Evolutionary conservation across 768 basidiomycete genomes (phyloP).

Genomic region (Kwoniella sp.): DNA sequence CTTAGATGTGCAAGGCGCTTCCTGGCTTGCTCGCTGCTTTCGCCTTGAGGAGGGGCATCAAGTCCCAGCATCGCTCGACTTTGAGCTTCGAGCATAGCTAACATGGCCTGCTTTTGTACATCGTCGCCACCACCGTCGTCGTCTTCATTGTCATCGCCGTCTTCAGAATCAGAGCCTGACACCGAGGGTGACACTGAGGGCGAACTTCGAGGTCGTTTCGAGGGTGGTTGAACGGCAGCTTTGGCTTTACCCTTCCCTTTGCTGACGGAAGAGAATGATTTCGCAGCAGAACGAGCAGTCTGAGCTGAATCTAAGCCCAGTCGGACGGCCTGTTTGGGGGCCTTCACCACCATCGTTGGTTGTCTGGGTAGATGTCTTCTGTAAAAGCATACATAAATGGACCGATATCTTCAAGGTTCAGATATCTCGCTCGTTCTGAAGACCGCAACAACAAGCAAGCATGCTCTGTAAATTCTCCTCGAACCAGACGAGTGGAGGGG

Average conservation of each 20-base stretch:
- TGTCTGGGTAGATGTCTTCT: too few species aligned
- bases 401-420: too few species aligned
- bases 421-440: not conserved
- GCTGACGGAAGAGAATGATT: not conserved
- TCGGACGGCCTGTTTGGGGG: not conserved
- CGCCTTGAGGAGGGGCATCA: constrained; percentile 11
- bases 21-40: constrained; percentile 31
- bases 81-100: constrained; percentile 54
- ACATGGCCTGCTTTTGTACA: constrained; percentile 34
- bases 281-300: not conserved
- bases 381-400: too few species aligned
- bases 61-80: constrained; percentile 53
- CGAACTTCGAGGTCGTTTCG: constrained; percentile 13
- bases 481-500: not conserved
- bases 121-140: constrained; percentile 29
- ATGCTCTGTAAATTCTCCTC: not conserved
- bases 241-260: constrained; percentile 16
- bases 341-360: too few species aligned
- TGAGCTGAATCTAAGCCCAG: not conserved
- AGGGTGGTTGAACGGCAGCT: constrained; percentile 4
- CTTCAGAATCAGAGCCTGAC: too few species aligned
- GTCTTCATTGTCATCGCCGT: constrained; percentile 10
- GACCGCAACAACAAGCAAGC: not conserved
- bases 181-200: not conserved
- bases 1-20: constrained; percentile 7